phyloP scores from a whole-genome alignment of 2,329 filamentous ascomycete species.

The Penicillium digitatum region DNA sequence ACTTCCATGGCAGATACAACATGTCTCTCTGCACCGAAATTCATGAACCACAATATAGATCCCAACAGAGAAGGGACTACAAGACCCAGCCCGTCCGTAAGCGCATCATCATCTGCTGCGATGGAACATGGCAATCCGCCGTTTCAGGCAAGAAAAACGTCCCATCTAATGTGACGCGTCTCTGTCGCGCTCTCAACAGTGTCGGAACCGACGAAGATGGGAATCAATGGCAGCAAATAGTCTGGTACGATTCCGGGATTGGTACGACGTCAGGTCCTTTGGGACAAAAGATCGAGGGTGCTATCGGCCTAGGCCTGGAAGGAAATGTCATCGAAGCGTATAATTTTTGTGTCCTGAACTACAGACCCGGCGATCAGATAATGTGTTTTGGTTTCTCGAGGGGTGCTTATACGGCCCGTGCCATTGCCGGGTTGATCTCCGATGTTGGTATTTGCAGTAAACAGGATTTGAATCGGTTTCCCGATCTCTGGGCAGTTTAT shows the following conservation, averaged over 20 bases:
- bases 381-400: constrained; percentile 24
- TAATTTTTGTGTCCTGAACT: constrained; percentile 22
- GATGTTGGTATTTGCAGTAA: constrained; percentile 21
- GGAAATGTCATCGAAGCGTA: constrained; percentile 22
- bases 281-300: constrained; percentile 27
- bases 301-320: constrained; percentile 17
- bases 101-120: constrained; percentile 34
- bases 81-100: constrained; percentile 16
- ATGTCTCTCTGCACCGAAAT: constrained; percentile 3
- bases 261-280: constrained; percentile 25
- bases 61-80: constrained; percentile 4
- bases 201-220: constrained; percentile 24
- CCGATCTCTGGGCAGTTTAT: constrained; percentile 20
- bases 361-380: constrained; percentile 18
- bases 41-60: neutral
- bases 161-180: constrained; percentile 32
- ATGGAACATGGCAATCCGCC: constrained; percentile 34
- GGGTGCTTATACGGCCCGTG: constrained; percentile 19
- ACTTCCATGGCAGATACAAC: neutral
- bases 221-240: constrained; percentile 28
- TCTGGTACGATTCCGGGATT: constrained; percentile 35
- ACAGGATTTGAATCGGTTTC: constrained; percentile 17
- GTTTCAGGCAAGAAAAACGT: constrained; percentile 30
- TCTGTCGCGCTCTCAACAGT: constrained; percentile 29
- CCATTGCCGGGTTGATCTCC: constrained; percentile 21